Percentiles rank a stretch among this genome's conserved stretches.
Evolutionary conservation across 2,329 filamentous ascomycete species (phyloP).

Genomic region (Tolypocladium tundrense): DNA sequence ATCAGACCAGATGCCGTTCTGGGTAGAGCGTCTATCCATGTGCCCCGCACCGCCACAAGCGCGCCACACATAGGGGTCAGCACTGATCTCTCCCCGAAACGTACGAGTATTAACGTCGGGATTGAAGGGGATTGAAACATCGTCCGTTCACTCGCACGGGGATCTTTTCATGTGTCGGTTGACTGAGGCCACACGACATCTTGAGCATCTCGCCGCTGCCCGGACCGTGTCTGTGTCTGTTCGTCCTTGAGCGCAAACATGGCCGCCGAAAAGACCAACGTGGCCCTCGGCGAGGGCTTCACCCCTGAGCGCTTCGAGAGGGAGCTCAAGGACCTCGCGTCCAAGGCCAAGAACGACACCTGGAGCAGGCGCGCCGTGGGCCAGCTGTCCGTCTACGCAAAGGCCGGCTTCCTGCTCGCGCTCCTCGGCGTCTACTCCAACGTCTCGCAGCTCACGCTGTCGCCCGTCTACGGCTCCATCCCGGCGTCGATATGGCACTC

Average conservation of each 20-base stretch:
- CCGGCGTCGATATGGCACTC: slow-evolving; percentile 65
- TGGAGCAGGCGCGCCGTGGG: slow-evolving; percentile 20
- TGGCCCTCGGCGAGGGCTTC: slow-evolving; percentile 20
- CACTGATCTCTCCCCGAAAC: neutral
- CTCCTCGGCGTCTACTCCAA: slow-evolving; percentile 51
- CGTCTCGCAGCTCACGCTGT: slow-evolving; percentile 65
- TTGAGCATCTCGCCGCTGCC: neutral
- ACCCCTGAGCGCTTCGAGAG: slow-evolving; percentile 43
- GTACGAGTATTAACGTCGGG: no score
- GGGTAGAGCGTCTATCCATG: neutral
- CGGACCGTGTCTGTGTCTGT: neutral
- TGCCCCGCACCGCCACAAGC: neutral
- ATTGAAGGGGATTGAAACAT: neutral
- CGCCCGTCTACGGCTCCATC: slow-evolving; percentile 81
- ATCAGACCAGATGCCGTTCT: neutral
- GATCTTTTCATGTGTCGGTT: neutral
- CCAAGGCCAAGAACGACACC: slow-evolving; percentile 25
- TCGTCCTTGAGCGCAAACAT: neutral
- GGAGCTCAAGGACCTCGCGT: slow-evolving; percentile 41
- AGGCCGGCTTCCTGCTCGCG: slow-evolving; percentile 16
- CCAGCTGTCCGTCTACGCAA: slow-evolving; percentile 29
- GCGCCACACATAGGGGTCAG: neutral
- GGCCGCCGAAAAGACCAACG: neutral
- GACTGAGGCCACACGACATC: neutral
- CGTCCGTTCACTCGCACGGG: neutral